Percentiles rank a stretch among this genome's conserved stretches.
Evolutionary conservation across 2,329 filamentous ascomycete genomes (phyloP).

Genomic region (Orbilia javanica): DNA sequence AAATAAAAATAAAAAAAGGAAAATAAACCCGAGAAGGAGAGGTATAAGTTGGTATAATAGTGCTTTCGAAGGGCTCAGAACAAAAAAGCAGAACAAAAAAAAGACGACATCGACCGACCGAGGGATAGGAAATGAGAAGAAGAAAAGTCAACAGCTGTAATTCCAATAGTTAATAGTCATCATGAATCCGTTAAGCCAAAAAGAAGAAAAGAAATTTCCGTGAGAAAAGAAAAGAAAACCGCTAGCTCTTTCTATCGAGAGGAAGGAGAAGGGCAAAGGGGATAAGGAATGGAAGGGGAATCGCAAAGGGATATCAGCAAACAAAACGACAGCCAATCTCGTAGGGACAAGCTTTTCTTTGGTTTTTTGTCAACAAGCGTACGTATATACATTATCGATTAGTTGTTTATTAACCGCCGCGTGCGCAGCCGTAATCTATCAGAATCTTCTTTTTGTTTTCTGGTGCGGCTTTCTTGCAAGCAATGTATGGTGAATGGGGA

Average conservation of each 20-base stretch:
- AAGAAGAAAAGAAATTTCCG: constrained; percentile 38
- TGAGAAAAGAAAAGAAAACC: constrained; percentile 24
- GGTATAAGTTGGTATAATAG: constrained; percentile 21
- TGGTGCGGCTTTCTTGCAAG: constrained; percentile 1
- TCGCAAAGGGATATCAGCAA: constrained; percentile 20
- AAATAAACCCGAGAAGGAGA: constrained; percentile 26
- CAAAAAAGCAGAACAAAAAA: constrained; percentile 13
- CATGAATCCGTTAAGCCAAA: constrained; percentile 41
- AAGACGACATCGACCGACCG: constrained; percentile 39
- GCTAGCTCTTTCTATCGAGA: constrained; percentile 46
- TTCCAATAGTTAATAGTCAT: constrained; percentile 18
- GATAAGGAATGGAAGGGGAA: constrained; percentile 2
- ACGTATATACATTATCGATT: constrained; percentile 59
- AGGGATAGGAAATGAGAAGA: constrained; percentile 29
- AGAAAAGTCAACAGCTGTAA: constrained; percentile 22
- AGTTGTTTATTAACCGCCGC: constrained; percentile 49
- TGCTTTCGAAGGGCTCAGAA: constrained; percentile 27
- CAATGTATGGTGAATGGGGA: constrained; percentile 14
- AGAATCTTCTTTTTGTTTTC: constrained; percentile 26
- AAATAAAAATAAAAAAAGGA: constrained; percentile 24
- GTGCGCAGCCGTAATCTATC: constrained; percentile 54
- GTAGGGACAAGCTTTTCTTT: constrained; percentile 25
- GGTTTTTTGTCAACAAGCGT: constrained; percentile 15
- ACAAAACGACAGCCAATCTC: constrained; percentile 22
- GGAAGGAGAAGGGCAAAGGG: constrained; percentile 21